These are phyloP conservation scores for Sarocladium oryzae DNA, from an alignment of 2,329 filamentous ascomycete genomes.

Conservation along the genomic window DNA sequence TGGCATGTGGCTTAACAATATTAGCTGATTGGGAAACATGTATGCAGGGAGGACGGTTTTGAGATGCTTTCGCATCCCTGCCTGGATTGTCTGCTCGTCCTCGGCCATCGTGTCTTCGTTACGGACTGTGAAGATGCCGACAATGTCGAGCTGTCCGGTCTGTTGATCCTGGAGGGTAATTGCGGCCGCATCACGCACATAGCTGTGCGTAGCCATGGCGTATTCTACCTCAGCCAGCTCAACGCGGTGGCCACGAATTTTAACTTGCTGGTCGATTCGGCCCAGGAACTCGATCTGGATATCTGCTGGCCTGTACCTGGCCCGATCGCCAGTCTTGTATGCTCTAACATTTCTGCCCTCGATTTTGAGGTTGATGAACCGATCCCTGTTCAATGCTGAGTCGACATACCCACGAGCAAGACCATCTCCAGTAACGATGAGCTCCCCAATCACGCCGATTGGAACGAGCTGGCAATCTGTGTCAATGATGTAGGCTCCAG, in stretches of 20 bases:
- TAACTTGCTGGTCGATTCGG: slow-evolving; percentile 22
- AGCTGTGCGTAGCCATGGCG: slow-evolving; percentile 11
- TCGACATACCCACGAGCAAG: slow-evolving; percentile 19
- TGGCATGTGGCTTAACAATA: slow-evolving; percentile 18
- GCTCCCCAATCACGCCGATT: slow-evolving; percentile 20
- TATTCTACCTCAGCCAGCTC: slow-evolving; percentile 23
- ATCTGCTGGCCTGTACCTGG: slow-evolving; percentile 17
- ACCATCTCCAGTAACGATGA: slow-evolving; percentile 21
- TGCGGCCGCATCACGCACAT: slow-evolving; percentile 15
- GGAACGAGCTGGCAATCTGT: slow-evolving; percentile 16
- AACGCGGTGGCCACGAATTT: slow-evolving; percentile 24
- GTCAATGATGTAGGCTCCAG: slow-evolving; percentile 20
- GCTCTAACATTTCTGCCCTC: slow-evolving; percentile 10
- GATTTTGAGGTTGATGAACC: slow-evolving; percentile 15
- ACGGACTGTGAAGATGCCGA: slow-evolving; percentile 9
- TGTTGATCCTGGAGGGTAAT: slow-evolving; percentile 12
- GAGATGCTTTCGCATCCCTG: no score
- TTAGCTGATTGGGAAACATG: slow-evolving; percentile 19
- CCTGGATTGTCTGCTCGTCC: not conserved
- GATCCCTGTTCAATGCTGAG: slow-evolving; percentile 7
- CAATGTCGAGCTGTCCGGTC: slow-evolving; percentile 9
- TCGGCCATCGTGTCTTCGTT: slow-evolving; percentile 1
- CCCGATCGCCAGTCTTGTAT: slow-evolving; percentile 22
- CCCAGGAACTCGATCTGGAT: slow-evolving; percentile 21
- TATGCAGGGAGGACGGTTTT: slow-evolving; percentile 14